Conservation (phyloP, 164 flowering plant genomes). For the Sextonia rubra region DNA sequence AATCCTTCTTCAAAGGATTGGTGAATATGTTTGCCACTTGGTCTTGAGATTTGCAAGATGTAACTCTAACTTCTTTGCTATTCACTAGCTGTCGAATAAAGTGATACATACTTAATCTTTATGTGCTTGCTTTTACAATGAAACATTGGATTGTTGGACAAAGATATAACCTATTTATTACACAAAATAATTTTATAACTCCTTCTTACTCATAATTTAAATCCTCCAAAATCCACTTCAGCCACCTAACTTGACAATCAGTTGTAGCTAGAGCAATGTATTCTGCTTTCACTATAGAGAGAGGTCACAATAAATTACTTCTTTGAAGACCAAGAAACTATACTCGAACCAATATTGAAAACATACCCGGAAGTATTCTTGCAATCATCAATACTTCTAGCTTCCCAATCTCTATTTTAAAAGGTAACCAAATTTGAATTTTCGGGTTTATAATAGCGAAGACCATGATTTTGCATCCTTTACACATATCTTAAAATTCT, state of each 20-base stretch:
- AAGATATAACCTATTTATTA: background rate
- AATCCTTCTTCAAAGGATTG: no score
- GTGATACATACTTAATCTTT: background rate
- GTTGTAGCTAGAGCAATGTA: background rate
- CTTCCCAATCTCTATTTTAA: slow-evolving; percentile 9
- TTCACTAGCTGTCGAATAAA: background rate
- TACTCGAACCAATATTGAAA: background rate
- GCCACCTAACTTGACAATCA: background rate
- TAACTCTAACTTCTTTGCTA: no score
- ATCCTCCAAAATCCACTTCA: background rate
- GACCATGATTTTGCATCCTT: no score
- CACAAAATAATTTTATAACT: background rate
- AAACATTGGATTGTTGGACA: background rate
- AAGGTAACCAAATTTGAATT: background rate
- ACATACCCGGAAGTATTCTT: background rate
- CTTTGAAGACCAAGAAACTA: background rate
- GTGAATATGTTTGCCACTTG: no score
- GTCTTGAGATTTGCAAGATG: no score
- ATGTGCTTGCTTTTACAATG: background rate
- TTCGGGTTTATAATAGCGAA: background rate
- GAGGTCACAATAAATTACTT: background rate
- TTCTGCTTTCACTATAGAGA: background rate
- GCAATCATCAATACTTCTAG: background rate
- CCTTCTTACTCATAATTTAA: background rate
- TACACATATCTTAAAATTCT: no score